phyloP scores from a whole-genome alignment of 1,139 yeast genomes.

The Pneumocystis wakefieldiae region DNA sequence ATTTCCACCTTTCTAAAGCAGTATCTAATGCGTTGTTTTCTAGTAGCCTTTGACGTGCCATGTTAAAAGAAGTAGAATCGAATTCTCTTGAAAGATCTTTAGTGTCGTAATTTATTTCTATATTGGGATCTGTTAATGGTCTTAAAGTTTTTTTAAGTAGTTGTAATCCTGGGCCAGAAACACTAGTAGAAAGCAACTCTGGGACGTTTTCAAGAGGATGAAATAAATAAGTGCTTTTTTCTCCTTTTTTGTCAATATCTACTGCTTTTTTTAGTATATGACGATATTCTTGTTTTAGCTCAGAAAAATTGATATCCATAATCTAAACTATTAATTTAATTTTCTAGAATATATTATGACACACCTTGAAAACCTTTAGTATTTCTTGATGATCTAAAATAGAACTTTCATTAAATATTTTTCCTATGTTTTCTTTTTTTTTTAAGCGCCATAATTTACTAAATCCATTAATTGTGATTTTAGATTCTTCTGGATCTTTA shows the following conservation, averaged over 20 bases:
- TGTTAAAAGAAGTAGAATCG: slow-evolving; percentile 40
- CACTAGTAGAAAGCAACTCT: slow-evolving; percentile 35
- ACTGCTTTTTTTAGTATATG: slow-evolving; percentile 1
- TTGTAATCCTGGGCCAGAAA: slow-evolving; percentile 15
- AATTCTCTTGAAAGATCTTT: slow-evolving; percentile 37
- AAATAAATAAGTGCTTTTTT: slow-evolving; percentile 3
- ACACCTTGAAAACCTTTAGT: not conserved
- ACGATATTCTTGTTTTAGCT: slow-evolving; percentile 22
- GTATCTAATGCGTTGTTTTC: slow-evolving; percentile 74
- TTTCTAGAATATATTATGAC: slow-evolving; percentile 15
- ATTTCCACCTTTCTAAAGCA: slow-evolving; percentile 78
- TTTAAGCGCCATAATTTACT: slow-evolving; percentile 5
- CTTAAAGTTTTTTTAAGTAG: slow-evolving; percentile 16
- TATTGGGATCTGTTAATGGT: slow-evolving; percentile 17
- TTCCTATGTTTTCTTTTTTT: slow-evolving; percentile 15
- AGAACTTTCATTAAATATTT: slow-evolving; percentile 50
- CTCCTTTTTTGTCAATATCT: not conserved
- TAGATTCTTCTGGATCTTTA: slow-evolving; percentile 12
- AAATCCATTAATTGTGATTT: slow-evolving; percentile 10
- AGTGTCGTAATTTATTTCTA: slow-evolving; percentile 18
- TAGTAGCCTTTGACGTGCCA: slow-evolving; percentile 55
- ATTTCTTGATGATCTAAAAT: slow-evolving; percentile 45
- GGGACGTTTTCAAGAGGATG: slow-evolving; percentile 8
- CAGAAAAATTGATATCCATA: slow-evolving; percentile 26
- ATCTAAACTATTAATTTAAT: slow-evolving; percentile 31